phyloP scores from a whole-genome alignment of 2,329 filamentous ascomycete genomes.

The Ophiosphaerella herpotricha region DNA sequence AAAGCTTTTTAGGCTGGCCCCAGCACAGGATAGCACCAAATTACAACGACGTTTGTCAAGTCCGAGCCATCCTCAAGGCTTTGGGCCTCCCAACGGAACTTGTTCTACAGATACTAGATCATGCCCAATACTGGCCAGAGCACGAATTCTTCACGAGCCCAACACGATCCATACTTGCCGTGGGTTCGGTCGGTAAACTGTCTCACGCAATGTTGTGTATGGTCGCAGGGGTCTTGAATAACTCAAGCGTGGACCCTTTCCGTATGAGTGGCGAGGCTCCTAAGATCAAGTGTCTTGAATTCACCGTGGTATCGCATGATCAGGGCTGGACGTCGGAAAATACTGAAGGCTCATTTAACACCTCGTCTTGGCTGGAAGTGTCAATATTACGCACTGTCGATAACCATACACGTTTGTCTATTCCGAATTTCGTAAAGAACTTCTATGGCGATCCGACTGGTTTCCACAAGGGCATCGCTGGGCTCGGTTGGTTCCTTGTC shows the following conservation, averaged over 20 bases:
- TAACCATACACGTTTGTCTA: conserved; percentile 3
- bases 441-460: conserved; percentile 4
- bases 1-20: conserved; percentile 4
- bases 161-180: not conserved
- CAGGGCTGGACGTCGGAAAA: conserved; percentile 41
- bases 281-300: conserved; percentile 30
- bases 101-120: conserved; percentile 32
- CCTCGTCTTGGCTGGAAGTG: conserved; percentile 40
- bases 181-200: conserved; percentile 3
- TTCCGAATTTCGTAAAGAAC: conserved; percentile 4
- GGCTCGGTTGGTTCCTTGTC: conserved; percentile 22
- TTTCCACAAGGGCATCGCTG: conserved; percentile 8
- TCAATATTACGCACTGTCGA: conserved; percentile 31
- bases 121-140: conserved; percentile 32
- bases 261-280: conserved; percentile 15
- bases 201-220: conserved; percentile 23
- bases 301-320: conserved; percentile 29
- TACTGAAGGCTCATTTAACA: conserved; percentile 29
- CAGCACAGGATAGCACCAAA: conserved; percentile 7
- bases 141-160: conserved; percentile 4
- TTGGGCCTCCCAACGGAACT: conserved; percentile 36
- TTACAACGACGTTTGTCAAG: conserved; percentile 30
- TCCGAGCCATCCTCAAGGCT: conserved; percentile 25
- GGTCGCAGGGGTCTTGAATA: conserved; percentile 14
- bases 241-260: conserved; percentile 5